A percentile compares a stretch with the other conserved stretches of the same genome.
Conservation (phyloP, 2,329 filamentous ascomycete genomes). For the Arthrobotrys sphaeroides region DNA sequence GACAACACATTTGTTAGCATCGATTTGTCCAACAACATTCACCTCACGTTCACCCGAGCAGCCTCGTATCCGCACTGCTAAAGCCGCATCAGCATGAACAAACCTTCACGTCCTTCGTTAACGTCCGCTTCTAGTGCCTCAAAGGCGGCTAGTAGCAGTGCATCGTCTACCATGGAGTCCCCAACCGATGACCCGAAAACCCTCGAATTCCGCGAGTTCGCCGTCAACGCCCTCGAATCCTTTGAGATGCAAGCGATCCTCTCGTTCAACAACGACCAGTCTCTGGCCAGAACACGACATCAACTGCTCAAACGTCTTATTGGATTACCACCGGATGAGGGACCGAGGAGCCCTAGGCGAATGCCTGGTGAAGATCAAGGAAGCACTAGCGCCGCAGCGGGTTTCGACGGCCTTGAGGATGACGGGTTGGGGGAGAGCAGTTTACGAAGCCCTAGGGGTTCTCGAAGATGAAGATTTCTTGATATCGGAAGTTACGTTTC, state of each 20-base stretch:
- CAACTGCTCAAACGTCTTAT: conserved; percentile 45
- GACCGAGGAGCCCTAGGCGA: not conserved
- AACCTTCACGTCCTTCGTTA: conserved; percentile 28
- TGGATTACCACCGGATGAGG: conserved; percentile 20
- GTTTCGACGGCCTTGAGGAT: conserved; percentile 13
- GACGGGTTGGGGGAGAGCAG: conserved; percentile 13
- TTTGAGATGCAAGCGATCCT: conserved; percentile 50
- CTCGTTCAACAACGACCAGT: conserved; percentile 42
- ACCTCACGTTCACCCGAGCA: not conserved
- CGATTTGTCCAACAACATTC: not conserved
- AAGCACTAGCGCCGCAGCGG: conserved; percentile 3
- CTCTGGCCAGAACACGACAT: conserved; percentile 35
- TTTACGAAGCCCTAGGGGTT: conserved; percentile 38
- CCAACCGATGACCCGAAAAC: conserved; percentile 46
- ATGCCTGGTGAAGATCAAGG: conserved; percentile 6
- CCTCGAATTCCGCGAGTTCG: conserved; percentile 46
- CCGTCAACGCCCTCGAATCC: conserved; percentile 40
- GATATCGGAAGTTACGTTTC: too few species aligned
- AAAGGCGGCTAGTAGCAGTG: conserved; percentile 24
- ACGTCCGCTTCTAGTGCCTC: conserved; percentile 19
- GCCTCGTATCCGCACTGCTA: too few species aligned
- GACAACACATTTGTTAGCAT: conserved; percentile 28
- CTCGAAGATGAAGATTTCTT: conserved; percentile 5
- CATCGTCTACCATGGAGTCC: conserved; percentile 35
- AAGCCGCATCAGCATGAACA: not conserved